phyloP scores from a whole-genome alignment of 1,284 basidiomycete species.

The Mycena sp. region DNA sequence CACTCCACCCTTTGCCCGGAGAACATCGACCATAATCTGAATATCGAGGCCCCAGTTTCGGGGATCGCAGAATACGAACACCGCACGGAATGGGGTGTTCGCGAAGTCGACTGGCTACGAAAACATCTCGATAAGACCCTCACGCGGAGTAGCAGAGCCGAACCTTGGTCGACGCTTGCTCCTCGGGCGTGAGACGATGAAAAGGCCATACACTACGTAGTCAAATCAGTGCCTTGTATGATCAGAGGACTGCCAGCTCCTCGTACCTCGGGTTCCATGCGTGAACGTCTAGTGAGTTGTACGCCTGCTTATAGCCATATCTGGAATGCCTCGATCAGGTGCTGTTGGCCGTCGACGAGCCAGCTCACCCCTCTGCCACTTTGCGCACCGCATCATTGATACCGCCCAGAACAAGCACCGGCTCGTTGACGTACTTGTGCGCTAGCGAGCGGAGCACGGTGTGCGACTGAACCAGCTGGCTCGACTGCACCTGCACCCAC shows the following conservation, averaged over 20 bases:
- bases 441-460: conserved; percentile 83
- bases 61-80: conserved; percentile 94
- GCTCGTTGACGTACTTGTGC: conserved; percentile 73
- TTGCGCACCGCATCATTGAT: conserved; percentile 74
- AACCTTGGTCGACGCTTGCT: conserved; percentile 71
- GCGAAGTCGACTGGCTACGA: conserved; percentile 73
- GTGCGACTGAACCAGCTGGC: conserved; percentile 92
- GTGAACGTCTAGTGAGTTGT: conserved; percentile 88
- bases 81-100: conserved; percentile 75
- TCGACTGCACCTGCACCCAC: conserved; percentile 65
- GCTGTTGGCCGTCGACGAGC: too few species aligned
- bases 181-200: conserved; percentile 70
- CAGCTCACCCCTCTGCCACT: conserved; percentile 75
- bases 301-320: conserved; percentile 89
- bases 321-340: too few species aligned
- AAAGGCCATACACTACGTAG: conserved; percentile 84
- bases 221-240: conserved; percentile 4
- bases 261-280: conserved; percentile 83
- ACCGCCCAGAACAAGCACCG: conserved; percentile 91
- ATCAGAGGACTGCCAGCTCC: conserved; percentile 40
- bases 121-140: not conserved
- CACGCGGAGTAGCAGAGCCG: conserved; percentile 20
- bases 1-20: conserved; percentile 73
- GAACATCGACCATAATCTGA: conserved; percentile 86
- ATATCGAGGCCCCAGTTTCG: conserved; percentile 94